A percentile compares a stretch with the other conserved stretches of the same genome.
phyloP scores from a whole-genome alignment of 495 filamentous ascomycete genomes.

The Penicillium cataractarum region DNA sequence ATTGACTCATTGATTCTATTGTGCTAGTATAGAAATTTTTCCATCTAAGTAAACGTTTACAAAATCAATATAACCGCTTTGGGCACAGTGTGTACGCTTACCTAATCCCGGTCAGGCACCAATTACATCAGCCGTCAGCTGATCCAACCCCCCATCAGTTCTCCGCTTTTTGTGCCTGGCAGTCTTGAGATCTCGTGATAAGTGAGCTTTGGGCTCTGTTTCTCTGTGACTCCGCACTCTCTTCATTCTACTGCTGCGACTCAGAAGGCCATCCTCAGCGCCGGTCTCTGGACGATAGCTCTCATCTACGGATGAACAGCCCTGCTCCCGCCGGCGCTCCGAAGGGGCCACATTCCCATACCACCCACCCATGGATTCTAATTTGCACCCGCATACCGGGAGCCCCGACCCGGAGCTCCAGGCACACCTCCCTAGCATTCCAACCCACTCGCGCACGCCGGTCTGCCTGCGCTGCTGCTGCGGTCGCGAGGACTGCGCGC shows the following conservation, averaged over 20 bases:
- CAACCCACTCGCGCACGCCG: conserved; percentile 37
- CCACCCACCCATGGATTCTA: conserved; percentile 39
- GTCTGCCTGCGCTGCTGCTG: conserved; percentile 72
- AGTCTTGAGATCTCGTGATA: not conserved
- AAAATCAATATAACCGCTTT: conserved; percentile 2
- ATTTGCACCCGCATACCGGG: conserved; percentile 27
- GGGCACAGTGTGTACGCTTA: not conserved
- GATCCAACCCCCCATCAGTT: conserved; percentile 1
- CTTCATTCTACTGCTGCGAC: not conserved
- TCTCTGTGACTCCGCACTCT: not conserved
- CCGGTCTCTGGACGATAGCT: conserved; percentile 1
- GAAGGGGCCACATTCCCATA: conserved; percentile 32
- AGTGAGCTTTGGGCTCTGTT: not conserved
- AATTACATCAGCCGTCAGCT: conserved; percentile 8
- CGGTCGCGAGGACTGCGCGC: conserved; percentile 77
- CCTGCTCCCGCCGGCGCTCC: conserved; percentile 11
- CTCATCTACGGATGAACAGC: conserved; percentile 8
- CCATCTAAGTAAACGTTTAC: no score
- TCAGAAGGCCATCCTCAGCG: not conserved
- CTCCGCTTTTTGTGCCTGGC: conserved; percentile 1
- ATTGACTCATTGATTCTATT: no score
- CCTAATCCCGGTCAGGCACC: not conserved
- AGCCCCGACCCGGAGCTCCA: conserved; percentile 27
- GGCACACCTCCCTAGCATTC: conserved; percentile 39
- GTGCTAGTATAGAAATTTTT: no score